A percentile compares a stretch with the other conserved stretches of the same genome.
Conservation (phyloP, 257 asterid genomes). For the Penstemon davidsonii region DNA sequence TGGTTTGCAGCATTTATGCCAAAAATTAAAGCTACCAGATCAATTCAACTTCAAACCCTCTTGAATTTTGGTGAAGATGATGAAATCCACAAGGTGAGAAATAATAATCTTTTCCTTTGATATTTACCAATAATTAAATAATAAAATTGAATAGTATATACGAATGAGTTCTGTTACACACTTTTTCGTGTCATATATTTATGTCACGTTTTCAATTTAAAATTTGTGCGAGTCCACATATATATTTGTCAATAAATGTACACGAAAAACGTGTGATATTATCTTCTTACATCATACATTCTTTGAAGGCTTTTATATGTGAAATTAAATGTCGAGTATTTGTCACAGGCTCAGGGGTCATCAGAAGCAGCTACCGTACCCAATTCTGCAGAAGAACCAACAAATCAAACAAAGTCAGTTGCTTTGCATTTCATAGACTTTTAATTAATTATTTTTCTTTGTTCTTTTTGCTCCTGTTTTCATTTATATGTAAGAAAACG, state of each 20-base stretch:
- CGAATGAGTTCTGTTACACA: neutral
- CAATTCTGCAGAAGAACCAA: slow-evolving; percentile 38
- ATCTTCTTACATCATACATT: neutral
- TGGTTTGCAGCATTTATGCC: slow-evolving; percentile 76
- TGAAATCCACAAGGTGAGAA: slow-evolving; percentile 46
- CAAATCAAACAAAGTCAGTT: slow-evolving; percentile 39
- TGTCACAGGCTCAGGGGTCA: slow-evolving; percentile 39
- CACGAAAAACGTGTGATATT: neutral
- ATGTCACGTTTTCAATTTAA: neutral
- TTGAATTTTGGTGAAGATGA: slow-evolving; percentile 69
- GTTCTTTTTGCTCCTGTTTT: neutral
- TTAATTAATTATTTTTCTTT: neutral
- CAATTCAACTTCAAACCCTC: slow-evolving; percentile 50
- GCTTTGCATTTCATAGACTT: neutral
- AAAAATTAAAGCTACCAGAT: slow-evolving; percentile 69
- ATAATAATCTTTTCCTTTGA: slow-evolving; percentile 1
- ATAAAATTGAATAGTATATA: neutral
- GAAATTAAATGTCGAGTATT: neutral
- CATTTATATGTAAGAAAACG: neutral
- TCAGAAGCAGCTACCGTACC: slow-evolving; percentile 31
- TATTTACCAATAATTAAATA: neutral
- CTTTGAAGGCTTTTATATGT: no score
- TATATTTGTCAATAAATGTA: no score
- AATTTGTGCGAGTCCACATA: neutral
- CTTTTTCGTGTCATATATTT: neutral